Base-by-base conservation (phyloP, 2,329 filamentous ascomycete species). In the Penicillium oxalicum region DNA sequence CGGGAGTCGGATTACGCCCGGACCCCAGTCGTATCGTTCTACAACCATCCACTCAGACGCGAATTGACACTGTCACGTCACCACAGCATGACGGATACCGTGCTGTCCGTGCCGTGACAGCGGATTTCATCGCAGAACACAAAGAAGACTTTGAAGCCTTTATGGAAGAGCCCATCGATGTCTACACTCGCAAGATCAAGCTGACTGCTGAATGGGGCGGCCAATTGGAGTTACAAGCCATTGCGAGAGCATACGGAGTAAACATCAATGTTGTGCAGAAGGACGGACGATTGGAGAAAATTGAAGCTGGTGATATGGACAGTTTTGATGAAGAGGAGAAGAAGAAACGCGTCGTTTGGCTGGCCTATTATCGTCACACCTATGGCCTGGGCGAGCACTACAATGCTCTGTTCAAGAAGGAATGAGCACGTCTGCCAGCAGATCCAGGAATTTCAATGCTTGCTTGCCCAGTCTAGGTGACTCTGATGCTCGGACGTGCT, bases 341-440 rank as follows among this genome's bases (percentile, higher is more conserved):
- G 24, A 66, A 69, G 45, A 74, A 72, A 56, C 79, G 79, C 59
- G 81, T 80, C 57, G 78, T 95, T 44, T 97, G 93, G 91, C 69
- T 98, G 69, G 91, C 90, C 33, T 98, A 97, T 70, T 97, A 97
- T 70, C 80, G 87, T 61, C 90, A 96, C 73, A 88, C 88, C 42
- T 97, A 94, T 68, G 91, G 91, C 1, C 74, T 98, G 43, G 93
- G 93, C 9, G 93, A 97, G 74, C 93, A 98, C 72, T 98, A 98
- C 71, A 98, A 98, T 67, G 95, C 91, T 45, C 70, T 98, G 65
- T 70, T 81, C 58, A 79, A 75, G 62, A 65, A 65, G 42, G 49
- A 55, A 33, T 66, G 60, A 60, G 45, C 9, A 40, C 33, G 47
- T 34, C 24, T 11, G 11, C n/a, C 18, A 2, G 18, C 18, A 18